phyloP scores from a whole-genome alignment of 176 grass and related monocot species.

The Cocos nucifera region DNA sequence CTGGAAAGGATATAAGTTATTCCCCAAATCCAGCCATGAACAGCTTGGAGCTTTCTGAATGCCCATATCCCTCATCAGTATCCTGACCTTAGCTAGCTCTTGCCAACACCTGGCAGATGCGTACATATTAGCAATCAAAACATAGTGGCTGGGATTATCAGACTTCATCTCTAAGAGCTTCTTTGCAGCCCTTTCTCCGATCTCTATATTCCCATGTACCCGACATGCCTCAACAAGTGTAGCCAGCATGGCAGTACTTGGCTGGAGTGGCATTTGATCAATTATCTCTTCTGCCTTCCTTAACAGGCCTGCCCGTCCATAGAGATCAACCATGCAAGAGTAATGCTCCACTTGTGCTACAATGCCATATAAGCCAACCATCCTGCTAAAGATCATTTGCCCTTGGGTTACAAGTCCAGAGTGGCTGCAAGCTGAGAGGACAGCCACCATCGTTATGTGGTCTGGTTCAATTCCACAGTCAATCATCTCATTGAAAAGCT shows the following conservation, averaged over 20 bases:
- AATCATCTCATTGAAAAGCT: conserved; percentile 46
- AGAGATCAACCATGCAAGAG: conserved; percentile 43
- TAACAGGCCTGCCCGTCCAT: conserved; percentile 37
- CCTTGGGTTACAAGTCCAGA: conserved; percentile 58
- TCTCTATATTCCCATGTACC: conserved; percentile 36
- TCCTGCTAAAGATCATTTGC: conserved; percentile 42
- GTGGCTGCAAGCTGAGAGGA: conserved; percentile 60
- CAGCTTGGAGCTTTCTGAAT: conserved; percentile 47
- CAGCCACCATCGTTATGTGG: conserved; percentile 47
- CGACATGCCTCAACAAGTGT: conserved; percentile 52
- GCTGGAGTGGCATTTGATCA: conserved; percentile 21
- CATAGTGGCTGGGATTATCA: conserved; percentile 57
- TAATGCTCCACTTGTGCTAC: conserved; percentile 43
- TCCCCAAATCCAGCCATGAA: conserved; percentile 66
- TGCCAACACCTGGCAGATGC: conserved; percentile 57
- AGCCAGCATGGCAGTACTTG: conserved; percentile 50
- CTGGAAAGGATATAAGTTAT: conserved; percentile 47
- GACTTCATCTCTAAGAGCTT: conserved; percentile 59
- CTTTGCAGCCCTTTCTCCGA: conserved; percentile 60
- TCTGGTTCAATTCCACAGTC: conserved; percentile 41
- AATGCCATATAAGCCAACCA: conserved; percentile 39
- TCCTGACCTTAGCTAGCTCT: conserved; percentile 54
- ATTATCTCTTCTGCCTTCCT: conserved; percentile 51
- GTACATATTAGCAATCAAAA: conserved; percentile 71
- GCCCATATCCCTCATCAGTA: conserved; percentile 46